Evolutionary conservation across 106 monocot genomes (phyloP), one percentile per base, ranked within the genome.

Genomic region (Alisma plantagoaquatica): DNA sequence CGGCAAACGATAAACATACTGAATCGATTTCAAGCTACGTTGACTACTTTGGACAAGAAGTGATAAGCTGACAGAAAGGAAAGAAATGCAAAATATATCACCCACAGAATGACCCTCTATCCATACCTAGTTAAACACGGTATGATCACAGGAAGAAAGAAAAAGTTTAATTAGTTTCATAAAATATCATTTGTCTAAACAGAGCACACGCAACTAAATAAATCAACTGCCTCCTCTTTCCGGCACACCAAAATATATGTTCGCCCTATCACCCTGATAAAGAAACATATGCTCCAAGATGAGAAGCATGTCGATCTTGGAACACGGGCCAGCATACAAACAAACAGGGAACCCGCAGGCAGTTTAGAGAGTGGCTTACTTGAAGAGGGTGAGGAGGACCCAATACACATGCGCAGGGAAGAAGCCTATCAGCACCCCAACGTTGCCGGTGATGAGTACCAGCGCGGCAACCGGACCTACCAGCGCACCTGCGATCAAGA

Each of bases 321-420:
- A 38, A 14, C 14, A 7, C 35, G 6, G 6, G 14, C 35, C 6
- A 14, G 35, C 6, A 38, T 38, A 38, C 14, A 7, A 38, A 38
- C 9, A 7, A 38, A 6, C 35, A 38, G 14, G 35, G 14, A 38
- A 38, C n/a, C n/a, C n/a, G n/a, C n/a, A n/a, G n/a, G n/a, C n/a
- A n/a, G n/a, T n/a, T 6, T 7, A 38, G 35, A 38, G 6, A 14
- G 14, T 17, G 12, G 0, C 64, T 68, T 31, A 87, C 87, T 68
- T 70, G 67, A 87, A 10, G 14, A 87, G 57, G n/a, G 87, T 75
- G 33, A 80, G 78, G 18, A 84, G 64, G 0, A 78, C 77, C 87
- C 93, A 94, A 27, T 45, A 77, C 1, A 94, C 77, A 68, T 94
- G 93, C 35, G 78, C 83, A 18, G 93, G 93, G 24, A 77, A 81